Conservation (phyloP, 441 rosid genomes). For the Erodium texanum region DNA sequence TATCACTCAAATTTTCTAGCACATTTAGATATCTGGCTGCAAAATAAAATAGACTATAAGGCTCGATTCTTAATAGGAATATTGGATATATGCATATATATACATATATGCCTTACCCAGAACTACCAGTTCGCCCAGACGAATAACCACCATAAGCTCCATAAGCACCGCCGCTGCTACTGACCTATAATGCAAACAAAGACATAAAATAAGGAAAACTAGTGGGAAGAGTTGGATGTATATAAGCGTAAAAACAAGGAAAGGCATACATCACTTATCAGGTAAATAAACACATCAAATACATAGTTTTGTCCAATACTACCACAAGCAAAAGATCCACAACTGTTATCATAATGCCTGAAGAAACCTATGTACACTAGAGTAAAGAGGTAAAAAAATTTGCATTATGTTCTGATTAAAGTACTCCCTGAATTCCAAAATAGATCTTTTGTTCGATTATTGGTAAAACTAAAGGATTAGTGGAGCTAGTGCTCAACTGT, state of each 20-base stretch:
- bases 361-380: neutral
- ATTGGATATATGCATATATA: neutral
- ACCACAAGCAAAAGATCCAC: neutral
- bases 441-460: neutral
- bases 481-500: neutral
- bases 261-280: neutral
- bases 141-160: conserved; percentile 49
- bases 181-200: conserved; percentile 25
- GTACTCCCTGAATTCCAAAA: neutral
- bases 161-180: conserved; percentile 62
- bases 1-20: neutral
- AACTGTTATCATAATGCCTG: neutral
- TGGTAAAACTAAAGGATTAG: neutral
- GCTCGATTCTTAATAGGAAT: neutral
- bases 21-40: conserved; percentile 2
- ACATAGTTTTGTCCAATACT: conserved; percentile 2
- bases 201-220: conserved; percentile 3
- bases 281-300: conserved; percentile 45
- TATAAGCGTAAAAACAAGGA: too few species aligned
- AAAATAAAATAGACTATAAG: neutral
- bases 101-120: conserved; percentile 53
- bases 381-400: neutral
- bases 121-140: conserved; percentile 58
- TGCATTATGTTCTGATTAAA: neutral
- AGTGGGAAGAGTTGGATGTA: too few species aligned